phyloP scores from a whole-genome alignment of 2,329 filamentous ascomycete species.

The Xylaria sp. region DNA sequence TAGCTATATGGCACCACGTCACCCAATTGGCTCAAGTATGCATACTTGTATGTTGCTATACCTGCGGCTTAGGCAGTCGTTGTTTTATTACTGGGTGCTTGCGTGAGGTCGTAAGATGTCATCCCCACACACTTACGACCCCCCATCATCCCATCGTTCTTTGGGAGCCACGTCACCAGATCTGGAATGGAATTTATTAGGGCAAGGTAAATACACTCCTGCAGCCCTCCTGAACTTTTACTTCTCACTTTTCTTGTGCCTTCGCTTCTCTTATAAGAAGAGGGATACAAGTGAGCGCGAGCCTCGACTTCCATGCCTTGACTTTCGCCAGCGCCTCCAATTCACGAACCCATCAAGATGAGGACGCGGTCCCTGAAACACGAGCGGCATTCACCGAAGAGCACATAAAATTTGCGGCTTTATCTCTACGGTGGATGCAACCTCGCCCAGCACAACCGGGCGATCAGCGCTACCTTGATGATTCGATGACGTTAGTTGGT shows the following conservation, averaged over 20 bases:
- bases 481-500: slow-evolving; percentile 7
- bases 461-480: slow-evolving; percentile 8
- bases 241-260: neutral
- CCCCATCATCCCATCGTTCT: neutral
- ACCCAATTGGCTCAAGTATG: slow-evolving; percentile 1
- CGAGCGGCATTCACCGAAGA: neutral
- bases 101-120: slow-evolving; percentile 4
- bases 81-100: neutral
- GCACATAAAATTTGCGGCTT: neutral
- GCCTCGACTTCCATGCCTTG: neutral
- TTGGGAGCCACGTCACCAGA: slow-evolving; percentile 4
- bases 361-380: neutral
- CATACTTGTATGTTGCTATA: neutral
- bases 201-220: neutral
- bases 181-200: neutral
- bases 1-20: slow-evolving; percentile 13
- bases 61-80: neutral
- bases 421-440: neutral
- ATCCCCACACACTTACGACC: slow-evolving; percentile 1
- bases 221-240: neutral
- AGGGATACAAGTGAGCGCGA: neutral
- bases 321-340: neutral
- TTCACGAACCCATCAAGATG: neutral
- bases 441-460: slow-evolving; percentile 1
- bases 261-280: neutral